phyloP scores from a whole-genome alignment of 805 yeast genomes.

The Nakazawaea pomicola region DNA sequence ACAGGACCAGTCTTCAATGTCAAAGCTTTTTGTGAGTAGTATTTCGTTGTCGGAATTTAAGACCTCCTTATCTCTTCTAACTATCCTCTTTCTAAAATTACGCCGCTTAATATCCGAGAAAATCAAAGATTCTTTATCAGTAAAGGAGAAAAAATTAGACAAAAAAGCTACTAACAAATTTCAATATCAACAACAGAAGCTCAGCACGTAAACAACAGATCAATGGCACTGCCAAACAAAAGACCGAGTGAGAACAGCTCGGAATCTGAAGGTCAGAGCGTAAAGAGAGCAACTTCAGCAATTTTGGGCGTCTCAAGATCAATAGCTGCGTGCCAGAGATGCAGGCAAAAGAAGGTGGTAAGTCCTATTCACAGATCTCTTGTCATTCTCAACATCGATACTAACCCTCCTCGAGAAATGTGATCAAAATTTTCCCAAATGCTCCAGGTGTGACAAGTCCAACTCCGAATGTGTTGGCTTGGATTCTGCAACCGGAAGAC shows the following conservation, averaged over 20 bases:
- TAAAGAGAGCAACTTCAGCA: constrained; percentile 15
- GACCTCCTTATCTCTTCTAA: too few relatives aligned
- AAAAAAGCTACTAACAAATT: too few relatives aligned
- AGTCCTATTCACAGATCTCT: neutral
- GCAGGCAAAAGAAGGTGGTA: constrained; percentile 57
- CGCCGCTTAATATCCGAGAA: too few relatives aligned
- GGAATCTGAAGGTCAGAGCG: neutral
- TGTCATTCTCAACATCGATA: neutral
- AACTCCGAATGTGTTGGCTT: constrained; percentile 74
- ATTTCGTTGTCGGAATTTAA: too few relatives aligned
- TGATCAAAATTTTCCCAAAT: constrained; percentile 63
- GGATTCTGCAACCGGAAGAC: constrained; percentile 86
- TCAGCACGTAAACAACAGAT: too few relatives aligned
- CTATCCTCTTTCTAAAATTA: too few relatives aligned
- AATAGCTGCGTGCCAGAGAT: constrained; percentile 82
- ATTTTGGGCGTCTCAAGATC: constrained; percentile 50
- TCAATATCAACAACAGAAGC: too few relatives aligned
- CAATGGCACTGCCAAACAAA: constrained; percentile 1
- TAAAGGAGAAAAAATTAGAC: too few relatives aligned
- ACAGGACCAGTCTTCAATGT: too few relatives aligned
- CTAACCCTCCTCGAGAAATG: constrained; percentile 33
- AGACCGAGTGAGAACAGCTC: neutral
- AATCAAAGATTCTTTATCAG: too few relatives aligned
- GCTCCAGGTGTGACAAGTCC: constrained; percentile 58
- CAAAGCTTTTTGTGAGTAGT: too few relatives aligned